Evolutionary conservation across 345 rosid genomes (phyloP), one percentile per base, ranked within the genome.

Genomic region (Melaleuca quinquenervia): DNA sequence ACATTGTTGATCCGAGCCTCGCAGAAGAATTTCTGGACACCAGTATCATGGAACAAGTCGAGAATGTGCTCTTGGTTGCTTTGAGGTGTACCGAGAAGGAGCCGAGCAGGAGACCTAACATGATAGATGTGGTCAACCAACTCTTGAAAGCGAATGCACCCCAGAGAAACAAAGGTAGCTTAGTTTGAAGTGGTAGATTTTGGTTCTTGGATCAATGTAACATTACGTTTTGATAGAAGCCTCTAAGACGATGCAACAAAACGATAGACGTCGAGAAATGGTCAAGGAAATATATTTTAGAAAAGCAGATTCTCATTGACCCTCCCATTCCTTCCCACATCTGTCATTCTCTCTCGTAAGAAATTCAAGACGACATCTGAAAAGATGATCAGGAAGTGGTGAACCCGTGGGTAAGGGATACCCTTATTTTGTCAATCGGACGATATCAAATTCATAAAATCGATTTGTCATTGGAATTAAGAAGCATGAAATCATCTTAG

Each of bases 51-150:
- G 93, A 92, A 16, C 93, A 95, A 75, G 93, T 92, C 50, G 85
- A 55, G 20, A 82, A 89, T 82, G 91, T 93, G 87, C 64, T 93
- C 58, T 84, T 86, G 85, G 75, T 93, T 76, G 96, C 96, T 70
- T 60, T 94, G 89, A 90, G 91, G 85, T 96, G 98, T 74, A 92
- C 94, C 13, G 93, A 94, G 64, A 86, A 85, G 50, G 95, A 93
- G 36, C 95, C 96, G 6, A 82, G 85, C 62, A 90, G 41, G 82
- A 92, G 99, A 86, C 98, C 96, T 3, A 87, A 91, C 48, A 96
- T 91, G 98, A 93, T 93, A 90, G 92, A 94, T 52, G 99, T 90
- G 26, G 96, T 94, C 51, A 94, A 88, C 87, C 90, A 86, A 84
- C 86, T 96, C 84, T 22, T 86, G 12, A 87, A 89, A 48, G 86